These are phyloP conservation scores for Fusarium tanahbumbuense DNA, from an alignment of 2,329 filamentous ascomycete genomes.

Conservation along the genomic window DNA sequence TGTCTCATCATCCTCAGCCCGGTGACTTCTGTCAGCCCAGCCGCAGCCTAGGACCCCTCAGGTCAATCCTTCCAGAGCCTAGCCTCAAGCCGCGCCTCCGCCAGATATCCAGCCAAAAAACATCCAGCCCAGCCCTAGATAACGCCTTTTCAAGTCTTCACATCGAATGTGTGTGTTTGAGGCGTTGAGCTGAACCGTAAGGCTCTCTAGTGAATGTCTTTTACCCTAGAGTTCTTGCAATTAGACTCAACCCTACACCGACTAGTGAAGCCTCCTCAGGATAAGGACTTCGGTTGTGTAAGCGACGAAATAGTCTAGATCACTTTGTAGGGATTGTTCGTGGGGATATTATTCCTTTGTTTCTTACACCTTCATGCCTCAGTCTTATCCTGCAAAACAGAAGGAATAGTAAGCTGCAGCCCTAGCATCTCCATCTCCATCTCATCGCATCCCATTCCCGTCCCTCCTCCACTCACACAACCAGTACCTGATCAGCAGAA, in stretches of 20 bases:
- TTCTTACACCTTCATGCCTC: neutral
- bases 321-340: neutral
- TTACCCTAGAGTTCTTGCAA: neutral
- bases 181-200: constrained; percentile 9
- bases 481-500: constrained; percentile 27
- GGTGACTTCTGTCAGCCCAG: constrained; percentile 35
- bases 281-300: neutral
- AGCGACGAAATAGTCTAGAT: neutral
- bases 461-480: constrained; percentile 17
- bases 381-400: neutral
- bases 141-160: constrained; percentile 25
- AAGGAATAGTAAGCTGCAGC: constrained; percentile 11
- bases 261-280: constrained; percentile 8
- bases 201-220: constrained; percentile 2
- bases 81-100: constrained; percentile 37
- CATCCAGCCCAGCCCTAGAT: constrained; percentile 37
- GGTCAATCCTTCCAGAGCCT: constrained; percentile 24
- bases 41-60: constrained; percentile 30
- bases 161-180: neutral
- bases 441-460: constrained; percentile 17
- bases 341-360: neutral
- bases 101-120: constrained; percentile 36
- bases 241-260: neutral
- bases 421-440: neutral
- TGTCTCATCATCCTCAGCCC: constrained; percentile 29